Percentiles rank a stretch among this genome's conserved stretches.
Evolutionary conservation across 2,329 filamentous ascomycete genomes (phyloP).

Genomic region (Monilinia fructigena): DNA sequence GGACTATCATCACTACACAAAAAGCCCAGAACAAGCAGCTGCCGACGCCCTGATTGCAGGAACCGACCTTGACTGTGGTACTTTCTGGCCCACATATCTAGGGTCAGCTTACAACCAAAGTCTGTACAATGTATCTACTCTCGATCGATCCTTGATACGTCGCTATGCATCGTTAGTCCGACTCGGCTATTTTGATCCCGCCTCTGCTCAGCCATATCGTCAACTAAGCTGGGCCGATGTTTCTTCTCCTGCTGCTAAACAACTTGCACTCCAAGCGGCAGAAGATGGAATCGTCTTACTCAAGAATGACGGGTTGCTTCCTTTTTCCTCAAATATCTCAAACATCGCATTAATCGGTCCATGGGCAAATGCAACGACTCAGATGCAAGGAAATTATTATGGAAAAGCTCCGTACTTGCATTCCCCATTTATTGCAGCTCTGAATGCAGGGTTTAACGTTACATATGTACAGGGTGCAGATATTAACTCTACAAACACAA

Average conservation of each 20-base stretch:
- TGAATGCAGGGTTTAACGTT: slow-evolving; percentile 35
- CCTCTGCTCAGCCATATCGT: slow-evolving; percentile 48
- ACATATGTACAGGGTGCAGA: slow-evolving; percentile 44
- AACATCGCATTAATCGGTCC: slow-evolving; percentile 33
- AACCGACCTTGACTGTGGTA: slow-evolving; percentile 33
- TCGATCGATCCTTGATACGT: slow-evolving; percentile 52
- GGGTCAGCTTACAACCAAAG: slow-evolving; percentile 36
- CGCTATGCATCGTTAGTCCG: slow-evolving; percentile 55
- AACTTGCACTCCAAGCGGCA: slow-evolving; percentile 32
- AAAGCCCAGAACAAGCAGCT: slow-evolving; percentile 25
- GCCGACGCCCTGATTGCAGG: slow-evolving; percentile 30
- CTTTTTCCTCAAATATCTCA: slow-evolving; percentile 22
- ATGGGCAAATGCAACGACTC: slow-evolving; percentile 30
- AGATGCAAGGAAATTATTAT: slow-evolving; percentile 35
- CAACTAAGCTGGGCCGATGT: slow-evolving; percentile 50
- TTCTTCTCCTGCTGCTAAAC: slow-evolving; percentile 26
- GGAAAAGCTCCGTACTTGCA: slow-evolving; percentile 31
- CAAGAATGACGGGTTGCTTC: slow-evolving; percentile 34
- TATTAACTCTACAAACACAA: slow-evolving; percentile 39
- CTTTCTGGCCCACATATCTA: slow-evolving; percentile 27
- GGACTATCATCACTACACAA: slow-evolving; percentile 42
- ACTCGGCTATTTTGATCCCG: slow-evolving; percentile 57
- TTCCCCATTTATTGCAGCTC: slow-evolving; percentile 47
- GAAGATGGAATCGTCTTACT: slow-evolving; percentile 34
- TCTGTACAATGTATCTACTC: slow-evolving; percentile 46